These are phyloP conservation scores for Aspergillus thermomutatus DNA, from an alignment of 2,329 filamentous ascomycete species.

Conservation along the genomic window DNA sequence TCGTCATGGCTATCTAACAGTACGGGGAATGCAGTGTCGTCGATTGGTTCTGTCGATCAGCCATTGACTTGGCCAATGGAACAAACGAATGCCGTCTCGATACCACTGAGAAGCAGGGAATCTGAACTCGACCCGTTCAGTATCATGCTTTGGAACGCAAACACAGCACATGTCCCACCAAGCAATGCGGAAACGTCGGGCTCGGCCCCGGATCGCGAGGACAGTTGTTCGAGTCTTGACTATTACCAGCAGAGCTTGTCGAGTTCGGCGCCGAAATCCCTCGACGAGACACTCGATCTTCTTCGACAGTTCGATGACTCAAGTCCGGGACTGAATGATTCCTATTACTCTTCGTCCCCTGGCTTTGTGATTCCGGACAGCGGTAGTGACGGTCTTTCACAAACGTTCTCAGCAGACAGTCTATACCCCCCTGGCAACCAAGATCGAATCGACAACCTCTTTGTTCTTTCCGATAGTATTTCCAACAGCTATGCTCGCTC, in stretches of 20 bases:
- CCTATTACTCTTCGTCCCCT: background rate
- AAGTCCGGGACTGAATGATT: background rate
- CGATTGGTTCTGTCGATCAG: background rate
- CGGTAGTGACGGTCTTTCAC: background rate
- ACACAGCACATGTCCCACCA: background rate
- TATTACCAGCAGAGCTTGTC: background rate
- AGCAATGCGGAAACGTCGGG: background rate
- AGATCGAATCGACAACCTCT: conserved; percentile 4
- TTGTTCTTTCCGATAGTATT: conserved; percentile 22
- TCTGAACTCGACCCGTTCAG: background rate
- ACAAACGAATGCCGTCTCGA: background rate
- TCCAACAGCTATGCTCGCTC: conserved; percentile 34
- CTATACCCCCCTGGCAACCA: background rate
- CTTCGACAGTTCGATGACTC: background rate
- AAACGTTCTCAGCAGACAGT: background rate
- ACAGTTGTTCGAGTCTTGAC: background rate
- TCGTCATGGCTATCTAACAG: background rate
- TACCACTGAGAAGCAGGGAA: background rate
- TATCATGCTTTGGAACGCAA: background rate
- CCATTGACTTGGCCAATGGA: background rate
- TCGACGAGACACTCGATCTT: background rate
- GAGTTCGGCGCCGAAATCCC: background rate
- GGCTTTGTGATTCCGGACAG: background rate
- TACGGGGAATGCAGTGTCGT: background rate
- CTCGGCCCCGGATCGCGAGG: background rate